Base-by-base conservation (phyloP, 2,329 filamentous ascomycete genomes). In the Fusarium foetens region DNA sequence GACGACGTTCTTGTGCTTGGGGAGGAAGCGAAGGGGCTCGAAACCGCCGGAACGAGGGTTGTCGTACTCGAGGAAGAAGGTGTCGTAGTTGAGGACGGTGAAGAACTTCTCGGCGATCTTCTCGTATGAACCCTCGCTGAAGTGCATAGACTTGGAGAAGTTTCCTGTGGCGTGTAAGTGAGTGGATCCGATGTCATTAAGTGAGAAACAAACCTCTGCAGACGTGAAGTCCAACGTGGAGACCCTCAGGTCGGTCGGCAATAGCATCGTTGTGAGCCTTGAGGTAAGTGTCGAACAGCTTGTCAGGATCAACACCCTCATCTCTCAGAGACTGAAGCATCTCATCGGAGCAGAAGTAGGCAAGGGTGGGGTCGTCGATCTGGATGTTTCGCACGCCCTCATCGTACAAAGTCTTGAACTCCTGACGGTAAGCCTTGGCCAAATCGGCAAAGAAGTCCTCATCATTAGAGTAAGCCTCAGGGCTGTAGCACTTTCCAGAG, bases 201-300 rank as follows among this genome's bases (percentile, higher is more conserved):
- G 3, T 29, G 17, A 13, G 16, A 5, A 8, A 39, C 74, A 59
- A 36, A 80, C 78, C 81, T 76, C 82, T 74, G 77, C 82, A 83
- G 66, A 94, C 83, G 79, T 94, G 92, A 16, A 94, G 87, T 21
- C 92, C 92, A 6, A 93, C 83, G 75, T 93, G 91, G 80, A 94
- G 87, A 72, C 92, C 91, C 10, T 83, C 81, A 0, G 91, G 91
- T 1, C 89, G 85, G 70, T 85, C 84, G 33, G 84, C 82, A 74
- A 93, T 86, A 78, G 89, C 91, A 78, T 92, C 90, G 78, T 94
- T 94, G 85, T 94, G 93, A 74, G 92, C 88, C 79, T 89, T 87
- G 80, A 94, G 88, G 78, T 94, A 94, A 36, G 88, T 85, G 74
- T 92, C 88, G 55, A 94, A 87, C 71, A 93, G 87, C 68, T 89